phyloP scores from a whole-genome alignment of 257 asterid species.

The Scutellaria galericulata region DNA sequence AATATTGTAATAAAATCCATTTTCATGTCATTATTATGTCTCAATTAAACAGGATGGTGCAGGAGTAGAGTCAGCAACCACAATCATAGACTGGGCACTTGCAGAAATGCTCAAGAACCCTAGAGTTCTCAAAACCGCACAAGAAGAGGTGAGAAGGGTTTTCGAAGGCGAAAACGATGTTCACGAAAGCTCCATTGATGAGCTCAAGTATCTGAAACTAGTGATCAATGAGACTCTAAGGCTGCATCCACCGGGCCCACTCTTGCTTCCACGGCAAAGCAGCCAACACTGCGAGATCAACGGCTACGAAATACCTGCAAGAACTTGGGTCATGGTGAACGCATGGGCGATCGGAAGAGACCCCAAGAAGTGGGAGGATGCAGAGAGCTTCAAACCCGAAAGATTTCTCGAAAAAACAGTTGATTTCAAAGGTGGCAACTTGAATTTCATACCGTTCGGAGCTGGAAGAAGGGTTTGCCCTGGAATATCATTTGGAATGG shows the following conservation, averaged over 20 bases:
- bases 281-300: slow-evolving; percentile 11
- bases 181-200: slow-evolving; percentile 7
- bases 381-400: slow-evolving; percentile 34
- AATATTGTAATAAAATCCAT: too few species aligned
- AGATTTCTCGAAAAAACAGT: slow-evolving; percentile 22
- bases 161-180: not conserved
- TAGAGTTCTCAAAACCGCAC: slow-evolving; percentile 20
- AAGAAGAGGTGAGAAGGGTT: slow-evolving; percentile 28
- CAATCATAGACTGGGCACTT: slow-evolving; percentile 28
- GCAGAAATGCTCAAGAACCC: slow-evolving; percentile 39
- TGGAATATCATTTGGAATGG: slow-evolving; percentile 25
- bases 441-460: slow-evolving; percentile 38
- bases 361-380: slow-evolving; percentile 36
- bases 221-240: slow-evolving; percentile 38
- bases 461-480: slow-evolving; percentile 46
- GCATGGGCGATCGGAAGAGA: slow-evolving; percentile 38
- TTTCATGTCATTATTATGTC: too few species aligned
- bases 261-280: slow-evolving; percentile 33
- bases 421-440: not conserved
- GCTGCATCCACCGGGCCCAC: slow-evolving; percentile 34
- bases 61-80: slow-evolving; percentile 31
- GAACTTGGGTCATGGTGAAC: slow-evolving; percentile 29
- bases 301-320: slow-evolving; percentile 32
- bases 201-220: slow-evolving; percentile 25
- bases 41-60: slow-evolving; percentile 20